Conservation (phyloP, 345 rosid species). For the Murraya paniculata region DNA sequence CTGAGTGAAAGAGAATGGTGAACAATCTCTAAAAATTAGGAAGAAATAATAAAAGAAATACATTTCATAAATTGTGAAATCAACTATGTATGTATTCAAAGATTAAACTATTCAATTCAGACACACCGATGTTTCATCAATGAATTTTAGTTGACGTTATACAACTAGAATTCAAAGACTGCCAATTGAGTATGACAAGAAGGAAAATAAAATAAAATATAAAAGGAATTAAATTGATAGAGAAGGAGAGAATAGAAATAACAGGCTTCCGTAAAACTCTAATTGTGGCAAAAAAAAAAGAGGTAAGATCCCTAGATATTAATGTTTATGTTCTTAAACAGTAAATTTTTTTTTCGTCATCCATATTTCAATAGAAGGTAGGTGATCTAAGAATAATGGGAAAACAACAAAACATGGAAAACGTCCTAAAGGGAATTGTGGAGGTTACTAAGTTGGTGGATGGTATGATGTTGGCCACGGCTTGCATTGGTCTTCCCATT, state of each 20-base stretch:
- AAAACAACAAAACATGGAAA: neutral
- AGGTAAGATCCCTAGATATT: neutral
- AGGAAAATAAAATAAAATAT: neutral
- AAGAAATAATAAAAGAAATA: neutral
- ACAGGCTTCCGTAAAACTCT: neutral
- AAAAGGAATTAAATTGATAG: neutral
- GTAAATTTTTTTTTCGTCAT: too few relatives aligned
- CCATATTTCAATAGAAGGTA: neutral
- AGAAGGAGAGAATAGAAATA: neutral
- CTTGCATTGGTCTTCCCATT: conserved; percentile 93
- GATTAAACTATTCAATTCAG: neutral
- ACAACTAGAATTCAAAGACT: neutral
- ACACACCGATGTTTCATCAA: neutral
- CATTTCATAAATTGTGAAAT: neutral
- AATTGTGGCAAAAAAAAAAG: neutral
- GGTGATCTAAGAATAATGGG: neutral
- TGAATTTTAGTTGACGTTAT: neutral
- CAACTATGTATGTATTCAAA: neutral
- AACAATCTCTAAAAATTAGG: neutral
- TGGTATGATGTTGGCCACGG: conserved; percentile 93
- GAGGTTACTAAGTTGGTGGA: conserved; percentile 81
- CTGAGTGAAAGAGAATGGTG: neutral
- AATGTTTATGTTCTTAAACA: neutral
- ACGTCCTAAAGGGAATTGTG: neutral
- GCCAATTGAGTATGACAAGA: neutral